These are phyloP conservation scores for Amanita molliuscula DNA, from an alignment of 768 basidiomycete genomes.

Conservation along the genomic window DNA sequence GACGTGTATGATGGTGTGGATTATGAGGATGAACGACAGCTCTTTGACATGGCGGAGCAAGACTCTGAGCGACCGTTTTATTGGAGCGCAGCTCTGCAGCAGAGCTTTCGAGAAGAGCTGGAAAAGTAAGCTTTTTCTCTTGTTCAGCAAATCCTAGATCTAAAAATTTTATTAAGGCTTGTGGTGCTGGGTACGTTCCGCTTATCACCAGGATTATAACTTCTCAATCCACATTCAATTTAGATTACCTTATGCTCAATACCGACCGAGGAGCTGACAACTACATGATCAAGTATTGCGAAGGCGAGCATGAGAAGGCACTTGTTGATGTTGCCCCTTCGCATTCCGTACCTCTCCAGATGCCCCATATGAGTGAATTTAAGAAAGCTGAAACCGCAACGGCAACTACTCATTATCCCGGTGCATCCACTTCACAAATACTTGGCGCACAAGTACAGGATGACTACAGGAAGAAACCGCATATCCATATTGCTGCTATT, in stretches of 20 bases:
- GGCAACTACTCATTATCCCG: slow-evolving; percentile 23
- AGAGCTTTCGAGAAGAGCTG: slow-evolving; percentile 78
- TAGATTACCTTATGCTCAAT: slow-evolving; percentile 88
- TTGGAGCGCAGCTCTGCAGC: slow-evolving; percentile 72
- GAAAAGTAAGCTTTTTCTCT: slow-evolving; percentile 53
- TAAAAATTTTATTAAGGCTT: slow-evolving; percentile 35
- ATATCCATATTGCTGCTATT: slow-evolving; percentile 88
- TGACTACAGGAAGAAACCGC: slow-evolving; percentile 52
- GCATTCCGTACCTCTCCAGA: slow-evolving; percentile 50
- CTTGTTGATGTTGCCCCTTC: slow-evolving; percentile 74
- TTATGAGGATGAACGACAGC: slow-evolving; percentile 60
- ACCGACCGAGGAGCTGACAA: slow-evolving; percentile 85
- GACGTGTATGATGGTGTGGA: slow-evolving; percentile 61
- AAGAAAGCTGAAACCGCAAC: slow-evolving; percentile 30
- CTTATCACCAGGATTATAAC: neutral
- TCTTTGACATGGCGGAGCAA: slow-evolving; percentile 57
- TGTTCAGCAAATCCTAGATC: neutral
- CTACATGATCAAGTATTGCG: slow-evolving; percentile 90
- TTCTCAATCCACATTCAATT: slow-evolving; percentile 4
- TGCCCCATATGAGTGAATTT: slow-evolving; percentile 69
- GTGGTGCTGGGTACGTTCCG: slow-evolving; percentile 62
- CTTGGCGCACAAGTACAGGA: slow-evolving; percentile 22
- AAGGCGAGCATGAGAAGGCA: slow-evolving; percentile 68
- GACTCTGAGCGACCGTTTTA: slow-evolving; percentile 58
- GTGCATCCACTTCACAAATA: slow-evolving; percentile 24